phyloP scores from a whole-genome alignment of 371 early-diverging fungal genomes.

The Lichtheimia ramosa region DNA sequence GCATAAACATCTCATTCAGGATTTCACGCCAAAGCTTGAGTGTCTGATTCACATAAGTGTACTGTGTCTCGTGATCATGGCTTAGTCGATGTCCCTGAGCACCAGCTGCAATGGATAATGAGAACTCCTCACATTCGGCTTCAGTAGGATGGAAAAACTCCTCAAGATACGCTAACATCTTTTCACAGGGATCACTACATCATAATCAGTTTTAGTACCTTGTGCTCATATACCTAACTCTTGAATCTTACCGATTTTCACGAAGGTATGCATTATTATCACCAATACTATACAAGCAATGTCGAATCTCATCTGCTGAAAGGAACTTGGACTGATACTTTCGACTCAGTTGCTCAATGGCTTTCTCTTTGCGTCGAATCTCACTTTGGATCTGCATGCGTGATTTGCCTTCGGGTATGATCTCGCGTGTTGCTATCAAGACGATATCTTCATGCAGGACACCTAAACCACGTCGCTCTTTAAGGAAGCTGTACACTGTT shows the following conservation, averaged over 20 bases:
- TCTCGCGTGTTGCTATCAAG: conserved; percentile 87
- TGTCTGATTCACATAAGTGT: conserved; percentile 91
- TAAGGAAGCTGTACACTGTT: conserved; percentile 81
- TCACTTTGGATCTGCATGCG: conserved; percentile 82
- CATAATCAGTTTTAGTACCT: conserved; percentile 8
- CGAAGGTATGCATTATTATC: conserved; percentile 95
- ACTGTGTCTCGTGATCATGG: conserved; percentile 92
- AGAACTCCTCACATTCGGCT: conserved; percentile 52
- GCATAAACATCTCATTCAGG: conserved; percentile 93
- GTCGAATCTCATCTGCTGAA: conserved; percentile 75
- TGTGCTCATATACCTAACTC: background rate
- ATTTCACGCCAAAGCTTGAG: conserved; percentile 94
- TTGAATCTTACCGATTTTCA: conserved; percentile 63
- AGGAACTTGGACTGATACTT: conserved; percentile 66
- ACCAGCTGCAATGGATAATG: conserved; percentile 85
- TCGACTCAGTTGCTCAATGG: conserved; percentile 81
- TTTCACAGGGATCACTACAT: conserved; percentile 90
- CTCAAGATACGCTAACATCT: conserved; percentile 82
- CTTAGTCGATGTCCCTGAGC: conserved; percentile 86
- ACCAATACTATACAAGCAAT: conserved; percentile 92
- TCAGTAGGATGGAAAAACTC: conserved; percentile 62
- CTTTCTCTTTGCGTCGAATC: conserved; percentile 87
- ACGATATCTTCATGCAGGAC: conserved; percentile 83
- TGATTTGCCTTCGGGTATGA: conserved; percentile 77
- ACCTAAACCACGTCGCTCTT: conserved; percentile 60